These are phyloP conservation scores for Tolypocladium guangdongense DNA, from an alignment of 2,329 filamentous ascomycete genomes.

Conservation along the genomic window DNA sequence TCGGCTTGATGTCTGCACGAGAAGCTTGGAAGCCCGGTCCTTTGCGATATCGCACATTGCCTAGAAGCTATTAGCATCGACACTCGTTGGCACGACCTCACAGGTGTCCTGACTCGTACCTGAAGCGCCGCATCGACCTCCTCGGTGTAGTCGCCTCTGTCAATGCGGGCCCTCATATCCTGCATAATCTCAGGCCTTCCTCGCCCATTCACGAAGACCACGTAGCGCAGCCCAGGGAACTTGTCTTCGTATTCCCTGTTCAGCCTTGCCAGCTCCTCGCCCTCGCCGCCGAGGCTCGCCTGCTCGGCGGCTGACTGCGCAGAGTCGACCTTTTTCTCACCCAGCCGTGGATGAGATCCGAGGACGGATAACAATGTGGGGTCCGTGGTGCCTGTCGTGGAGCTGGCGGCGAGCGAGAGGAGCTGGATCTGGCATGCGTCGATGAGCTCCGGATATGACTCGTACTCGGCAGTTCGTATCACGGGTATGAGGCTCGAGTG, in stretches of 20 bases:
- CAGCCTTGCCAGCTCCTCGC: conserved; percentile 50
- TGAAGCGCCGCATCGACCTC: conserved; percentile 67
- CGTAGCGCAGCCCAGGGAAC: conserved; percentile 78
- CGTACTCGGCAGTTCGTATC: conserved; percentile 45
- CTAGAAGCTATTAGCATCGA: conserved; percentile 28
- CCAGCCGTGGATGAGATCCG: conserved; percentile 72
- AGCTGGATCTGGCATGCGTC: conserved; percentile 54
- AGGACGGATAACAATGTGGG: conserved; percentile 59
- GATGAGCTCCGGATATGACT: conserved; percentile 60
- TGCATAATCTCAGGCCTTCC: conserved; percentile 64
- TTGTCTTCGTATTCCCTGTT: conserved; percentile 70
- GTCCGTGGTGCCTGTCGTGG: conserved; percentile 31
- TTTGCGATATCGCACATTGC: conserved; percentile 89
- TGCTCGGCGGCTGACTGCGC: conserved; percentile 74
- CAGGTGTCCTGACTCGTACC: conserved; percentile 34
- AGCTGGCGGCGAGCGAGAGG: conserved; percentile 43
- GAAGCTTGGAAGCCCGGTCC: conserved; percentile 61
- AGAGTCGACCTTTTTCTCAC: conserved; percentile 72
- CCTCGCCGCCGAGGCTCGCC: conserved; percentile 55
- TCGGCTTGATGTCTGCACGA: background rate
- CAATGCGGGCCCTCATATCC: conserved; percentile 69
- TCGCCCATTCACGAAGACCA: conserved; percentile 84
- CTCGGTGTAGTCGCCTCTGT: conserved; percentile 48
- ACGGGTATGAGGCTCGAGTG: conserved; percentile 61
- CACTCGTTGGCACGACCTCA: too few species aligned